phyloP scores from a whole-genome alignment of 495 filamentous ascomycete species.

The Xylaria bambusicola region DNA sequence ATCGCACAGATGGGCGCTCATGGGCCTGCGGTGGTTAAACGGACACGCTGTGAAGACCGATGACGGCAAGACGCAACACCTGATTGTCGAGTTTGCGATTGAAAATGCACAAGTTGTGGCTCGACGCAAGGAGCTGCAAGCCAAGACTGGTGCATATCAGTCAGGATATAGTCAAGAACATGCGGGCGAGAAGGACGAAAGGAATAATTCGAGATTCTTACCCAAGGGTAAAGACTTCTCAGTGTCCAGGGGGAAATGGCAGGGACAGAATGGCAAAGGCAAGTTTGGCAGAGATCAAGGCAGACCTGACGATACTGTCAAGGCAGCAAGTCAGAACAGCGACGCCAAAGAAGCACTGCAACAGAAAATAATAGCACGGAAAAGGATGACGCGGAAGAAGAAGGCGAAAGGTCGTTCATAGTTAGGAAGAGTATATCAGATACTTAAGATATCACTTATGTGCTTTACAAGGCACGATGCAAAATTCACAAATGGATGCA shows the following conservation, averaged over 20 bases:
- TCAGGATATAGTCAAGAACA: background rate
- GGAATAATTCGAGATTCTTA: background rate
- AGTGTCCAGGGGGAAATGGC: slow-evolving; percentile 30
- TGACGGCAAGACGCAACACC: slow-evolving; percentile 54
- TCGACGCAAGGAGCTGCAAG: slow-evolving; percentile 71
- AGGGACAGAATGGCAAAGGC: slow-evolving; percentile 20
- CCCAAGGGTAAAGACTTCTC: slow-evolving; percentile 32
- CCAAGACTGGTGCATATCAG: slow-evolving; percentile 48
- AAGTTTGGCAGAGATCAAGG: slow-evolving; percentile 8
- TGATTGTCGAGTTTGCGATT: slow-evolving; percentile 97
- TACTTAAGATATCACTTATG: too few species aligned
- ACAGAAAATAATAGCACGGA: slow-evolving; percentile 52
- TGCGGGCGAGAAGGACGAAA: background rate
- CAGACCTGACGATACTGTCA: slow-evolving; percentile 18
- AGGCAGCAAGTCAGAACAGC: slow-evolving; percentile 7
- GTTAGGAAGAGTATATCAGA: background rate
- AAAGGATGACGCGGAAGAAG: slow-evolving; percentile 52
- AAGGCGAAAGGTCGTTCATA: slow-evolving; percentile 40
- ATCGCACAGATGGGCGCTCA: slow-evolving; percentile 89
- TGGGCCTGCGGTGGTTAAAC: slow-evolving; percentile 94
- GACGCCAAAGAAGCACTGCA: slow-evolving; percentile 40
- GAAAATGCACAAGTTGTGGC: slow-evolving; percentile 94
- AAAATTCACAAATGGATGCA: too few species aligned
- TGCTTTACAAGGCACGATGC: too few species aligned
- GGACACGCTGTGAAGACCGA: slow-evolving; percentile 65